Percentiles rank a stretch among this genome's conserved stretches.
These are phyloP conservation scores for Monosporozyma yasuniensis DNA, from an alignment of 805 yeast species.

Conservation along the genomic window DNA sequence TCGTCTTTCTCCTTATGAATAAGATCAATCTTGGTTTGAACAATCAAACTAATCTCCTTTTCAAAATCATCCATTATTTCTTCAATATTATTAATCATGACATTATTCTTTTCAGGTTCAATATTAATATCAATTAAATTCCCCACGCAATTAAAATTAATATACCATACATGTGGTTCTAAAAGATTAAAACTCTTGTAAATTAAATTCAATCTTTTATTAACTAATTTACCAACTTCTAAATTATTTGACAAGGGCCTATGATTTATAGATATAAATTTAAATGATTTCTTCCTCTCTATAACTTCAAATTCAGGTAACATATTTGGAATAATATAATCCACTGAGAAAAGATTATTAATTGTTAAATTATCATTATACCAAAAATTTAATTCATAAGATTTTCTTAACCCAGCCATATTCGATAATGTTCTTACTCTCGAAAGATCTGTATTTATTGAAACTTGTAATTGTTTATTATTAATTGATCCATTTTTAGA, in stretches of 20 bases:
- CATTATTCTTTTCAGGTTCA: slow-evolving; percentile 39
- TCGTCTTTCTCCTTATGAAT: background rate
- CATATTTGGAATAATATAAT: slow-evolving; percentile 30
- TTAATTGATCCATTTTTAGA: slow-evolving; percentile 14
- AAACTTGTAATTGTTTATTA: slow-evolving; percentile 13
- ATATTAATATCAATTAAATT: slow-evolving; percentile 33
- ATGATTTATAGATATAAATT: slow-evolving; percentile 30
- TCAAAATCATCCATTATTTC: slow-evolving; percentile 10
- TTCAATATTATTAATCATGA: slow-evolving; percentile 24
- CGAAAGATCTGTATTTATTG: slow-evolving; percentile 7
- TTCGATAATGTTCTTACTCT: slow-evolving; percentile 9
- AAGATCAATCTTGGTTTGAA: background rate
- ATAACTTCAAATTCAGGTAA: slow-evolving; percentile 22
- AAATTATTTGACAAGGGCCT: slow-evolving; percentile 27
- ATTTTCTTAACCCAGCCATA: slow-evolving; percentile 8
- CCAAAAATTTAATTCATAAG: slow-evolving; percentile 12
- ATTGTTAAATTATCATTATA: slow-evolving; percentile 7
- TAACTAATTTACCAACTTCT: slow-evolving; percentile 28
- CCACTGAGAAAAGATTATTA: slow-evolving; percentile 7
- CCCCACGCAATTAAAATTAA: slow-evolving; percentile 18
- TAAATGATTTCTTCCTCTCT: slow-evolving; percentile 15
- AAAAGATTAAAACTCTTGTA: slow-evolving; percentile 21
- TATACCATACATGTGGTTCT: slow-evolving; percentile 31
- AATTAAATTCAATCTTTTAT: slow-evolving; percentile 15
- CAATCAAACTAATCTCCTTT: background rate